Conservation (phyloP, 1,139 yeast genomes). For the Geotrichum carabidarum region DNA sequence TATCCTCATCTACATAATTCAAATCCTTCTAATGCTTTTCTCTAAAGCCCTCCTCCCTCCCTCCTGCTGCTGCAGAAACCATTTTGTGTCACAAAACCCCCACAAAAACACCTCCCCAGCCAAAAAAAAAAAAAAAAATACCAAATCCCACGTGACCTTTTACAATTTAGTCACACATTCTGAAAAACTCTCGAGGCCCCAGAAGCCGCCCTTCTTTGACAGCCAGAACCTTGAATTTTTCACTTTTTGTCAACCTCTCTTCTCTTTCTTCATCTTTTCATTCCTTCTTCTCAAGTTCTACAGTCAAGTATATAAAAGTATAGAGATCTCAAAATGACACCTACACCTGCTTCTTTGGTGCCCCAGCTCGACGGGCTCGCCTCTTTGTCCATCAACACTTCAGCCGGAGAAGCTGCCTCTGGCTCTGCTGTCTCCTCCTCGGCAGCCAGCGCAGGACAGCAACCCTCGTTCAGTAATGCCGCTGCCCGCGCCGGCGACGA, state of each 20-base stretch:
- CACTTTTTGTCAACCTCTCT: background rate
- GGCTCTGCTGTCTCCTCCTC: background rate
- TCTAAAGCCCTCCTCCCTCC: no score
- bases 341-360: background rate
- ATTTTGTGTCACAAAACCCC: no score
- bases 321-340: background rate
- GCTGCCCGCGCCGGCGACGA: slow-evolving; percentile 23
- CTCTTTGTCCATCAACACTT: background rate
- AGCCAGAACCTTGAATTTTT: no score
- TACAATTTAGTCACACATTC: no score
- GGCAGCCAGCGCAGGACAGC: background rate
- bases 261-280: background rate
- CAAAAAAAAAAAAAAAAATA: no score
- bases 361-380: background rate
- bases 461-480: slow-evolving; percentile 12
- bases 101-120: no score
- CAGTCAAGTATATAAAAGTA: background rate
- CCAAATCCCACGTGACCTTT: background rate
- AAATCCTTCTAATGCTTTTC: no score
- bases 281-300: background rate
- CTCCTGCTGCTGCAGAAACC: no score
- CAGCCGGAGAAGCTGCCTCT: background rate
- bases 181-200: no score
- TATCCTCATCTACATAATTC: no score
- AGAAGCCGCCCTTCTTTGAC: no score